Evolutionary conservation across 352 stramenopile genomes (phyloP), one percentile per base, ranked within the genome.

Genomic region (Phytophthora aleatoria): DNA sequence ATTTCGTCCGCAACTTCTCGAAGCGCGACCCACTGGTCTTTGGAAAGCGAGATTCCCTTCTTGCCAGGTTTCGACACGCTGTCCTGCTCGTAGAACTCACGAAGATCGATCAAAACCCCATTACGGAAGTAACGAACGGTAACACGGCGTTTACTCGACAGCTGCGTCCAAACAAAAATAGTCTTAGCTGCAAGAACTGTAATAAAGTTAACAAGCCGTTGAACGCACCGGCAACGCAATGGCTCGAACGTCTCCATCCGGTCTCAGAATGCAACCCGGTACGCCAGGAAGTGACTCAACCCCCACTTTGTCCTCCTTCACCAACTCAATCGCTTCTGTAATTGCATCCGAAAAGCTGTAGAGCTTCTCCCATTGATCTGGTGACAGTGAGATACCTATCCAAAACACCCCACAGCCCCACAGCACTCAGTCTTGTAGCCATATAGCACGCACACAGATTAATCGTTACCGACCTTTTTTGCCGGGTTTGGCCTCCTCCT

Each of bases 1-100:
- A 88, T 71, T 2, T 82, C 71, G 3, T 60, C 44, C 47, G 63
- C 55, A 38, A 67, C 31, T 16, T 78, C 51, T 39, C 77, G 57
- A 20, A 94, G 67, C 45, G 66, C 67, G 6, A 50, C 31, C 81
- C 81, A 92, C 50, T 92, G 83, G 9, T 90, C 79, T 47, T 78
- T 87, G 0, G 78, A 89, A 9, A 94, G 69, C 26, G 85, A 86
- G 31, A 94, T 90, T 10, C 84, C 84, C 59, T 94, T 93, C 45
- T 89, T 89, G n/a, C 83, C 81, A 38, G 86, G 86, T 53, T 87
- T 90, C 27, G 62, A 50, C 26, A 77, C 58, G 3, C 75, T 74
- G 20, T 87, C 66, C 55, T 85, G 55, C 15, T 91, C 77, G 41
- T 93, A 93, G 50, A 76, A 93, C 59, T 93, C 84, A n/a, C 86